phyloP scores from a whole-genome alignment of 2,329 filamentous ascomycete genomes.

The Paracoccidioides brasiliensis region DNA sequence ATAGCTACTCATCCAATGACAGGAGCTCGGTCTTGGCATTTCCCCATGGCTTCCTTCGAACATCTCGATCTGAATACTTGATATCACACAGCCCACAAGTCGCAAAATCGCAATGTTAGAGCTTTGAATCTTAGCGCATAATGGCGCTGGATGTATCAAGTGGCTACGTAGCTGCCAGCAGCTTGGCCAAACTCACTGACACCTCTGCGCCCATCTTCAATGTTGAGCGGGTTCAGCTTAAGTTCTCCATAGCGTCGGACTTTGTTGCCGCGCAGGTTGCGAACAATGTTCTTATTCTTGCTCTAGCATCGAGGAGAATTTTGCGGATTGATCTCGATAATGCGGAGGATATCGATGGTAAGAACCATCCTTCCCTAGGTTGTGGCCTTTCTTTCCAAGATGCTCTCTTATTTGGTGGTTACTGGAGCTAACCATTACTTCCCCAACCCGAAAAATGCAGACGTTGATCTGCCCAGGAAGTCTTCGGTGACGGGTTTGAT shows the following conservation, averaged over 20 bases:
- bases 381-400: no score
- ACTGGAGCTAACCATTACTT: background rate
- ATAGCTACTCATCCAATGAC: background rate
- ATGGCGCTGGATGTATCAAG: constrained; percentile 61
- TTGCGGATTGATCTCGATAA: constrained; percentile 87
- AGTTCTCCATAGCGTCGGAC: constrained; percentile 87
- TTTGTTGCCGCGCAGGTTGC: constrained; percentile 95
- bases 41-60: background rate
- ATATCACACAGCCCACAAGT: background rate
- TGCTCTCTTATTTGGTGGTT: background rate
- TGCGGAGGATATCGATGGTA: constrained; percentile 88
- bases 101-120: constrained; percentile 9
- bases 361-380: constrained; percentile 8
- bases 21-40: background rate
- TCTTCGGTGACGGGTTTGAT: constrained; percentile 84
- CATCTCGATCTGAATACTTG: background rate
- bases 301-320: constrained; percentile 82
- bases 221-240: constrained; percentile 79
- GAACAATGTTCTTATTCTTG: constrained; percentile 90
- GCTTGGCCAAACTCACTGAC: constrained; percentile 47
- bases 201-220: constrained; percentile 77
- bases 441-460: constrained; percentile 32
- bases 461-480: constrained; percentile 94
- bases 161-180: constrained; percentile 58
- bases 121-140: constrained; percentile 19